Base-by-base conservation (phyloP, 106 monocot species). In the Hemerocallis citrina region DNA sequence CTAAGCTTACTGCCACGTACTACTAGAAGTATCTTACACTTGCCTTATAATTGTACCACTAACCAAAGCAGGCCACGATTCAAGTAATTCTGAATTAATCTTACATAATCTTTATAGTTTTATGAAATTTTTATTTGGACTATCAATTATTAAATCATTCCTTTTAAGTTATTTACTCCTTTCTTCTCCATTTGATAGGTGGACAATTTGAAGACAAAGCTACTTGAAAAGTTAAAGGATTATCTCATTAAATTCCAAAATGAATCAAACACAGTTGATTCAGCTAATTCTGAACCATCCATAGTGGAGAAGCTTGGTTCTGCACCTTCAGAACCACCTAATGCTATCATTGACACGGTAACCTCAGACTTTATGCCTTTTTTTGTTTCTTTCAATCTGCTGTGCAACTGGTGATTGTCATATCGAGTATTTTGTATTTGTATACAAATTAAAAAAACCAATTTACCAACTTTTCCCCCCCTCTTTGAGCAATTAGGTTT, bases 151-250 rank as follows among this genome's bases (percentile, higher is more conserved):
- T n/a, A n/a, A n/a, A n/a, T n/a, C n/a, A n/a, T n/a, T n/a, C n/a
- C n/a, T n/a, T n/a, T 30, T 44, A 62, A 5, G 13, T n/a, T n/a
- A n/a, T 29, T 44, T 41, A 3, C 29, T 10, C n/a, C n/a, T 52
- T 61, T 57, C 7, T 20, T 57, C 0, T 54, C 52, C 62, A 6
- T 7, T 27, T 69, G 23, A 63, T 61, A 88, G 88, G 88, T 88
- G 14, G 83, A 83, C 30, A 76, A 58, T 73, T 66, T 88, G 45
- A 88, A 88, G 57, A 28, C 73, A 50, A 88, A 70, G 30, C 71
- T 88, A 38, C 79, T 88, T 45, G 73, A 88, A 47, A 88, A 83
- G 70, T 64, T 88, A 52, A 83, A 88, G 68, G 88, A 88, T 35
- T 83, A 62, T 50, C 73, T 88, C 22, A 59, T 71, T 49, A 76